phyloP scores from a whole-genome alignment of 225 moss, liverwort and hornwort species.

The Climacium dendroides region DNA sequence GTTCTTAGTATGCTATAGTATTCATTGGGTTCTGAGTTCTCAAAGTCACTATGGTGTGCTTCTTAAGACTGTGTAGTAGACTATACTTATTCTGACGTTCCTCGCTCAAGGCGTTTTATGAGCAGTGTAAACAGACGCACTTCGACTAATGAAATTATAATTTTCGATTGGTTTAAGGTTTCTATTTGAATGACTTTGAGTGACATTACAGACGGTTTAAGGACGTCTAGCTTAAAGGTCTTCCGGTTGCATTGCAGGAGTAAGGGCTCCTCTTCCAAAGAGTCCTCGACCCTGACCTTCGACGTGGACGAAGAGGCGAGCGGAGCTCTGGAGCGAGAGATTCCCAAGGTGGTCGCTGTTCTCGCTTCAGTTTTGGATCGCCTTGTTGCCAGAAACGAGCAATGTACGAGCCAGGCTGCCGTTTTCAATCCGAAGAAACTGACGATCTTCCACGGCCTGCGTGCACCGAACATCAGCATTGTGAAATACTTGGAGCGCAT shows the following conservation, averaged over 20 bases:
- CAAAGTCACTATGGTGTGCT: not conserved
- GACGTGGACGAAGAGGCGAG: constrained; percentile 17
- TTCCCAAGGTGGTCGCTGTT: constrained; percentile 61
- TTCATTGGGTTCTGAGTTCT: not conserved
- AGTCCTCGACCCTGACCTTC: constrained; percentile 3
- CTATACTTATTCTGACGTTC: not conserved
- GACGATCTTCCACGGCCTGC: constrained; percentile 76
- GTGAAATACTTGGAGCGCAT: constrained; percentile 89
- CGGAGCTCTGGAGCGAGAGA: constrained; percentile 28
- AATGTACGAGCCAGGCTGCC: constrained; percentile 30
- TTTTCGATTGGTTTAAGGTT: not conserved
- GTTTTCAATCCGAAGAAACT: constrained; percentile 52
- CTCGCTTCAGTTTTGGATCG: constrained; percentile 75
- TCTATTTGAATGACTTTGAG: not conserved
- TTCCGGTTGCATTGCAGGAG: constrained; percentile 6
- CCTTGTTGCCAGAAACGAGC: constrained; percentile 69
- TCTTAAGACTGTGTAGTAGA: not conserved
- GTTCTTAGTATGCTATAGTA: not conserved
- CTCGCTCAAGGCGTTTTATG: not conserved
- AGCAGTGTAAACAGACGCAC: not conserved
- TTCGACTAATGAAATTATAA: not conserved
- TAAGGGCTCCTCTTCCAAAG: constrained; percentile 5
- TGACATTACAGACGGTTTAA: not conserved
- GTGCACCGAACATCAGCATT: constrained; percentile 80
- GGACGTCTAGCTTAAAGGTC: not conserved